Evolutionary conservation across 2,329 filamentous ascomycete genomes (phyloP).

Genomic region (Aspergillus sp.): DNA sequence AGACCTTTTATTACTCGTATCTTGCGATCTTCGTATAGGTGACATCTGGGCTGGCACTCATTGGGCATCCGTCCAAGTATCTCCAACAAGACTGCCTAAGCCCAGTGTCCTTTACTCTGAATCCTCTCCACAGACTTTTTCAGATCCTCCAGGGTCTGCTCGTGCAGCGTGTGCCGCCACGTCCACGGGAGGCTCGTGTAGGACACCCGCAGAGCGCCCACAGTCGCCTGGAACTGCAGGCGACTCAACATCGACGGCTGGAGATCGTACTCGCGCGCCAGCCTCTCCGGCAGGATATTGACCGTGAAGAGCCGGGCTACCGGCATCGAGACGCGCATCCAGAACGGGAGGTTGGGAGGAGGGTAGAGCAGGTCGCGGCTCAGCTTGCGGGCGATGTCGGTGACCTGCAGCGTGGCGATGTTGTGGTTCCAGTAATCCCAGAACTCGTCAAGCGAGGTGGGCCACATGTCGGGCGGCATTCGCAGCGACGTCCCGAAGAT

Average conservation of each 20-base stretch:
- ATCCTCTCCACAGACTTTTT: conserved; percentile 7
- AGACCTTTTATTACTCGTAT: too few relatives aligned
- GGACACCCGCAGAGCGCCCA: conserved; percentile 4
- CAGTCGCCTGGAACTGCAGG: conserved; percentile 4
- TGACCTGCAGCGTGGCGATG: conserved; percentile 15
- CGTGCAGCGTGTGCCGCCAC: conserved; percentile 4
- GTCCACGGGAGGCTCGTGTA: conserved; percentile 5
- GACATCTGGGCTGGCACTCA: too few relatives aligned
- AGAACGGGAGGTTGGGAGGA: conserved; percentile 1
- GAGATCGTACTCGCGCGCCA: conserved; percentile 9
- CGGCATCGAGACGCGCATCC: conserved; percentile 2
- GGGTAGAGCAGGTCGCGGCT: conserved; percentile 8
- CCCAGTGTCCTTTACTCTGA: conserved; percentile 8
- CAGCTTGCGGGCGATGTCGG: conserved; percentile 17
- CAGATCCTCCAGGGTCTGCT: conserved; percentile 8
- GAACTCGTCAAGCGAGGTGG: conserved; percentile 14
- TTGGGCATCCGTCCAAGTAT: neutral
- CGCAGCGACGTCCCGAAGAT: conserved; percentile 10
- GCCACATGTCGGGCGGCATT: conserved; percentile 23
- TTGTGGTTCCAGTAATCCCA: conserved; percentile 22
- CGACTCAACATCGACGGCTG: conserved; percentile 4
- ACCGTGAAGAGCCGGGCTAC: conserved; percentile 3
- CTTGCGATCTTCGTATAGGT: too few relatives aligned
- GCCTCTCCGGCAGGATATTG: conserved; percentile 4
- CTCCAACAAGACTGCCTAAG: neutral